These are phyloP conservation scores for Zasmidium cellare DNA, from an alignment of 2,329 filamentous ascomycete species.

Conservation along the genomic window DNA sequence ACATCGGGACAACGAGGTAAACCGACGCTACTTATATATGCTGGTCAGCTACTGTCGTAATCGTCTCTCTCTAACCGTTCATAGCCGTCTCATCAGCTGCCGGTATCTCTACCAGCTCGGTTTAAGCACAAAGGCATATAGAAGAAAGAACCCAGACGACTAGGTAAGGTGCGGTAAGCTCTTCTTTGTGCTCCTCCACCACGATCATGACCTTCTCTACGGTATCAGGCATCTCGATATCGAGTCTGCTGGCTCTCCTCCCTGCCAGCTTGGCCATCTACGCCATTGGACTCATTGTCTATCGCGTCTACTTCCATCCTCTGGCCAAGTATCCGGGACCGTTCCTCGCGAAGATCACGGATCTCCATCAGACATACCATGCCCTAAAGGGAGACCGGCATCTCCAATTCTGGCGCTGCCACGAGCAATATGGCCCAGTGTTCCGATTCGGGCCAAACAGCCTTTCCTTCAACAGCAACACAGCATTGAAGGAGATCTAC, in stretches of 20 bases:
- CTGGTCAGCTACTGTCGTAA: conserved; percentile 2
- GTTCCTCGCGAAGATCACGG: conserved; percentile 33
- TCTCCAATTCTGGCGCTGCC: conserved; percentile 51
- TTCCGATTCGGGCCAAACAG: conserved; percentile 80
- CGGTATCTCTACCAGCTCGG: background rate
- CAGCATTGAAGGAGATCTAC: conserved; percentile 60
- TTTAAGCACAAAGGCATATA: conserved; percentile 1
- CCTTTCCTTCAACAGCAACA: conserved; percentile 73
- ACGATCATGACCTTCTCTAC: conserved; percentile 1
- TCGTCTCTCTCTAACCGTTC: background rate
- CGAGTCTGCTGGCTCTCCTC: conserved; percentile 12
- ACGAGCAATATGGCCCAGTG: conserved; percentile 67
- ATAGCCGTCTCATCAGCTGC: background rate
- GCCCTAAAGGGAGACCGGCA: conserved; percentile 30
- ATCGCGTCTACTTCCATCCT: conserved; percentile 45
- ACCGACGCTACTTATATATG: conserved; percentile 3
- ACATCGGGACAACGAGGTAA: background rate
- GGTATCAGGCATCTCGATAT: background rate
- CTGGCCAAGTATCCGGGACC: conserved; percentile 46
- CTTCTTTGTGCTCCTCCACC: background rate
- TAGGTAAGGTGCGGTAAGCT: background rate
- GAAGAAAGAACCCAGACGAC: background rate
- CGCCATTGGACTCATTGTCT: conserved; percentile 22
- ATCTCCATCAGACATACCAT: conserved; percentile 31
- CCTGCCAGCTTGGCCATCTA: conserved; percentile 11